These are phyloP conservation scores for Penicillium fimorum DNA, from an alignment of 495 filamentous ascomycete genomes.

Conservation along the genomic window DNA sequence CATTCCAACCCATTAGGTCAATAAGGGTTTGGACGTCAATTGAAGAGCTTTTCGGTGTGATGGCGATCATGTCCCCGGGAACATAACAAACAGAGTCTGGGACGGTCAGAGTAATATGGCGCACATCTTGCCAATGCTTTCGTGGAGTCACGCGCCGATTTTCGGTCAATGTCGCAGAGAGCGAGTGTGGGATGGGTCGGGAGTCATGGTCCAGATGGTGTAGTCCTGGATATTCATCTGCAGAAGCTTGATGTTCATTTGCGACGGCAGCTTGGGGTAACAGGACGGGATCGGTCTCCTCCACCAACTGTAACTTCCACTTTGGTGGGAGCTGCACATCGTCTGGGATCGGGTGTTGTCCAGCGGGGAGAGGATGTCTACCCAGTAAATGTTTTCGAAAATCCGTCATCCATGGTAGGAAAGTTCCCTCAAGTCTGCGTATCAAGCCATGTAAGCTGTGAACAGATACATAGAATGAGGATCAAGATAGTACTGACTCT, in stretches of 20 bases:
- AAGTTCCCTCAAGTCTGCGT: constrained; percentile 73
- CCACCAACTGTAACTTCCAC: constrained; percentile 60
- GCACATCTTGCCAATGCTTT: constrained; percentile 92
- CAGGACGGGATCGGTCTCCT: constrained; percentile 5
- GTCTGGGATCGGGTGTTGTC: constrained; percentile 66
- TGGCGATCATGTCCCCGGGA: constrained; percentile 73
- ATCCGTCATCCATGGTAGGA: constrained; percentile 71
- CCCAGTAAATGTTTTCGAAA: constrained; percentile 64
- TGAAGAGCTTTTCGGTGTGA: constrained; percentile 84
- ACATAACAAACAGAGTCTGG: constrained; percentile 43
- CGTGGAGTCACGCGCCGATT: constrained; percentile 74
- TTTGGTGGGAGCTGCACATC: constrained; percentile 76
- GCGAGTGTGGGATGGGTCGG: constrained; percentile 53
- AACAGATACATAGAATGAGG: background rate
- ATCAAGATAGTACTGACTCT: constrained; percentile 57
- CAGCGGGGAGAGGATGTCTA: constrained; percentile 65
- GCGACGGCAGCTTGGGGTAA: background rate
- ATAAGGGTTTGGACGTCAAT: constrained; percentile 75
- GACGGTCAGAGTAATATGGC: constrained; percentile 62
- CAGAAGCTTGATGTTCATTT: constrained; percentile 3
- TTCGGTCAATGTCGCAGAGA: constrained; percentile 38
- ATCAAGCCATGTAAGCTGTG: background rate
- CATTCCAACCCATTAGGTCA: constrained; percentile 69
- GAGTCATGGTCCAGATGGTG: constrained; percentile 45
- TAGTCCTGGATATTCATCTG: constrained; percentile 25